Base-by-base conservation (phyloP, 2,329 filamentous ascomycete species). In the Ramichloridium luteum region DNA sequence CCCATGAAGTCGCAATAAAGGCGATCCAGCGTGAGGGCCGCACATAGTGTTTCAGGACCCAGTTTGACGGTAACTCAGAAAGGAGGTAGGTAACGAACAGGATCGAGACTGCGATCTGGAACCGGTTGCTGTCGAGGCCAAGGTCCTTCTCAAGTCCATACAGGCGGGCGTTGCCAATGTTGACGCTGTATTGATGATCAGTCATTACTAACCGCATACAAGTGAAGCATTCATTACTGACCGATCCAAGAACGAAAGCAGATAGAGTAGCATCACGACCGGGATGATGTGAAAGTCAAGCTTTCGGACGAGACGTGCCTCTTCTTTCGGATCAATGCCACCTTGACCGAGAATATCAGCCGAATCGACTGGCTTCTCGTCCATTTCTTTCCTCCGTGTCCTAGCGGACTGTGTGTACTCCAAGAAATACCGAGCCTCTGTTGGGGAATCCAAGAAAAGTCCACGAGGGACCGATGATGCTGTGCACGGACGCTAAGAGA, bases 201-300 rank as follows among this genome's bases (percentile, higher is more conserved):
- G 20, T n/a, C 20, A 8, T 23, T 8, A 23, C 20, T 23, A 8
- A n/a, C 20, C n/a, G 8, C 20, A 8, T 8, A 23, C 20, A 23
- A n/a, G 8, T 23, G 8, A n/a, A 23, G 20, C 8, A 23, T 8
- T 14, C 12, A 16, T 14, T 13, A 58, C 64, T 53, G 49, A 74
- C 69, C 79, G 65, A 50, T 84, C 80, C 6, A 86, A 58, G 50
- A 85, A 86, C 43, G 74, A 79, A 43, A 85, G 74, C 10, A 85
- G 64, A 50, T 88, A 88, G 11, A 80, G 56, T 5, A 70, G 53
- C 70, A 80, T 79, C 5, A 80, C 62, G 13, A 80, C 59, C 2
- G 77, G 77, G 10, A 82, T 65, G 15, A 82, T 64, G 47, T 69
- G 64, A 10, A 63, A 38, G 51, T 82, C 78, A 17, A 82, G 55